Evolutionary conservation across 225 moss, liverwort and hornwort genomes (phyloP).

Genomic region (Pleurozium schreberi): DNA sequence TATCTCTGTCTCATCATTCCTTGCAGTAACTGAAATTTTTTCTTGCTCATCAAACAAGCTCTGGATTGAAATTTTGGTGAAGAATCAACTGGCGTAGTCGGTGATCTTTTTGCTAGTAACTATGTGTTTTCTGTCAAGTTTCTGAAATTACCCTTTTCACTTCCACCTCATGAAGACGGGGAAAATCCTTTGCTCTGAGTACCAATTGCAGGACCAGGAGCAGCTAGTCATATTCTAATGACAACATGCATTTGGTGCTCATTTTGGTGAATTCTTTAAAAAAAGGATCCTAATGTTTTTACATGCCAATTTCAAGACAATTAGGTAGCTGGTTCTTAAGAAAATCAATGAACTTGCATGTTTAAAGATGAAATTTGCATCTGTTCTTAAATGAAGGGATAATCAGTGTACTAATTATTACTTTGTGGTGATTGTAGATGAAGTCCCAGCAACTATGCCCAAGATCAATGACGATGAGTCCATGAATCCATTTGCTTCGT

Average conservation of each 20-base stretch:
- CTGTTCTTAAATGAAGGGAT: no score
- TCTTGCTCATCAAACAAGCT: not conserved
- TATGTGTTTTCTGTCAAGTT: not conserved
- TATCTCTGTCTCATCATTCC: not conserved
- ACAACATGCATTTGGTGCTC: not conserved
- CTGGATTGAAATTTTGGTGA: not conserved
- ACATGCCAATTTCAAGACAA: not conserved
- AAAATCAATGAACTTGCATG: slow-evolving; percentile 15
- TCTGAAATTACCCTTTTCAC: not conserved
- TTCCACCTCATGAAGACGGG: not conserved
- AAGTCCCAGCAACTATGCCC: slow-evolving; percentile 16
- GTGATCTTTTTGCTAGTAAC: not conserved
- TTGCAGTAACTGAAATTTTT: not conserved
- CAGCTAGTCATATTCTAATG: not conserved
- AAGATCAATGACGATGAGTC: slow-evolving; percentile 10
- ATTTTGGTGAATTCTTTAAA: not conserved
- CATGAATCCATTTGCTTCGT: not conserved
- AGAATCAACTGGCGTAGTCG: not conserved
- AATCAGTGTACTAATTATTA: no score
- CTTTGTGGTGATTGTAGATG: slow-evolving; percentile 4
- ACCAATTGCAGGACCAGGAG: not conserved
- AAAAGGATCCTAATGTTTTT: not conserved
- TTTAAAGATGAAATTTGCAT: no score
- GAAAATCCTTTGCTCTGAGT: not conserved
- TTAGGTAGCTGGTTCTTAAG: not conserved